Evolutionary conservation across 139 green algal genomes (phyloP).

Genomic region (Gonium pectorale): DNA sequence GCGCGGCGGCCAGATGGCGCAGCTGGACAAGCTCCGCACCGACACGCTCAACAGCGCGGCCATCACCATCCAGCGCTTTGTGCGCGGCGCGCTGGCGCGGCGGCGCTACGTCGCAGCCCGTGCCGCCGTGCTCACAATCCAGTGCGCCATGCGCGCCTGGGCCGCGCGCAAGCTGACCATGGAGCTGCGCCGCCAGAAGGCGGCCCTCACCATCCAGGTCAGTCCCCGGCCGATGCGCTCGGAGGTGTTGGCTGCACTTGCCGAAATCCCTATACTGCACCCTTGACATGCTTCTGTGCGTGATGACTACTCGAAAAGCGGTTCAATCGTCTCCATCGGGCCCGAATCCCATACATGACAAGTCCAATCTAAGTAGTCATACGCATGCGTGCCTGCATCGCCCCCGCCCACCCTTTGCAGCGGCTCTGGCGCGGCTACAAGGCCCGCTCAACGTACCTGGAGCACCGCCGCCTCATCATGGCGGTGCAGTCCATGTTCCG

Average conservation of each 20-base stretch:
- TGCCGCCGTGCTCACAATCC: slow-evolving; percentile 47
- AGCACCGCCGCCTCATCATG: slow-evolving; percentile 49
- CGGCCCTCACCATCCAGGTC: slow-evolving; percentile 57
- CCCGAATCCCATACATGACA: no score
- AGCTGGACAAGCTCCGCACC: slow-evolving; percentile 92
- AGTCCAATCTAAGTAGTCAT: no score
- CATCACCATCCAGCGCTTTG: slow-evolving; percentile 79
- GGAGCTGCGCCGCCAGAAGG: slow-evolving; percentile 61
- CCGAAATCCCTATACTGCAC: no score
- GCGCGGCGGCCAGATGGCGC: slow-evolving; percentile 91
- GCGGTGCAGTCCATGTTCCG: slow-evolving; percentile 65
- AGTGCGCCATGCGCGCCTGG: slow-evolving; percentile 56
- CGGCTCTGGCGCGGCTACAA: slow-evolving; percentile 69
- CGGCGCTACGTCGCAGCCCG: slow-evolving; percentile 12
- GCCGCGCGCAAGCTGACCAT: slow-evolving; percentile 59
- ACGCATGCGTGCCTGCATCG: no score
- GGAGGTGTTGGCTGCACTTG: no score
- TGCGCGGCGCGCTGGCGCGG: slow-evolving; percentile 72
- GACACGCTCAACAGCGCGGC: slow-evolving; percentile 88
- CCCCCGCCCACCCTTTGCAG: slow-evolving; percentile 51
- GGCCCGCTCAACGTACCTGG: slow-evolving; percentile 58
- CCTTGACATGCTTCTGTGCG: no score
- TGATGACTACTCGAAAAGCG: no score
- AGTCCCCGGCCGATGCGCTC: no score
- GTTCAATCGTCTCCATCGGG: no score